These are phyloP conservation scores for Lasiosphaeria hispida DNA, from an alignment of 495 filamentous ascomycete genomes.

Conservation along the genomic window DNA sequence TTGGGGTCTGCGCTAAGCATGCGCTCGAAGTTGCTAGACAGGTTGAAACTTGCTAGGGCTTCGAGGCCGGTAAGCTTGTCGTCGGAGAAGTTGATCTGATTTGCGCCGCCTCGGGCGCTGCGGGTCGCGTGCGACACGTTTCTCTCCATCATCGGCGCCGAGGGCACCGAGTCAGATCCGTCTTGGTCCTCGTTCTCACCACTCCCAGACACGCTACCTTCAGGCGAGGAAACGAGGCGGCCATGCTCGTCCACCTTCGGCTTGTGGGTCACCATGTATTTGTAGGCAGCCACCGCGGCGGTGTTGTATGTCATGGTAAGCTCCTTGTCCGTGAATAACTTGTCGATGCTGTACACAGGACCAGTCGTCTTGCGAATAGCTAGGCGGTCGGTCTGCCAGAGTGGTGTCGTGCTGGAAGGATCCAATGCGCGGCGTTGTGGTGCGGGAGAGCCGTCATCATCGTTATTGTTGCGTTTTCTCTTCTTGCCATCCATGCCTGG, in stretches of 20 bases:
- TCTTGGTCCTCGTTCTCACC: conserved; percentile 45
- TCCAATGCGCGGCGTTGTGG: conserved; percentile 49
- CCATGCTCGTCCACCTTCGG: conserved; percentile 46
- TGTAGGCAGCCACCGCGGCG: conserved; percentile 63
- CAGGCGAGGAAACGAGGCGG: conserved; percentile 43
- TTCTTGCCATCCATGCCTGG: conserved; percentile 67
- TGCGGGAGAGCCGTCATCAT: conserved; percentile 70
- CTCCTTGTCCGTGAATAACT: conserved; percentile 93
- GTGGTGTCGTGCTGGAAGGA: conserved; percentile 51
- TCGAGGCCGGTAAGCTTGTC: conserved; percentile 56
- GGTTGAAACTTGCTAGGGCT: conserved; percentile 60
- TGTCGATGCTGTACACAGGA: conserved; percentile 74
- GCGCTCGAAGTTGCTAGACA: conserved; percentile 54
- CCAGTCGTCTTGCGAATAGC: conserved; percentile 44
- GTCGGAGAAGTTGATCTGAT: conserved; percentile 52
- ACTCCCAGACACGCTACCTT: conserved; percentile 52
- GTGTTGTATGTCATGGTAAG: conserved; percentile 70
- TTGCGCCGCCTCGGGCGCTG: conserved; percentile 61
- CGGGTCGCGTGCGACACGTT: conserved; percentile 72
- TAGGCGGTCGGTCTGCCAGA: conserved; percentile 51
- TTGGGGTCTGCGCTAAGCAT: conserved; percentile 49
- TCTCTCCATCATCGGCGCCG: conserved; percentile 66
- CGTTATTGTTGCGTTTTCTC: conserved; percentile 74
- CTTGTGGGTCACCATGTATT: conserved; percentile 52
- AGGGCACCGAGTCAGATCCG: conserved; percentile 46